Percentiles rank a stretch among this genome's conserved stretches.
Evolutionary conservation across 179 eudicot genomes (phyloP).

Genomic region (Beta lomatogona): DNA sequence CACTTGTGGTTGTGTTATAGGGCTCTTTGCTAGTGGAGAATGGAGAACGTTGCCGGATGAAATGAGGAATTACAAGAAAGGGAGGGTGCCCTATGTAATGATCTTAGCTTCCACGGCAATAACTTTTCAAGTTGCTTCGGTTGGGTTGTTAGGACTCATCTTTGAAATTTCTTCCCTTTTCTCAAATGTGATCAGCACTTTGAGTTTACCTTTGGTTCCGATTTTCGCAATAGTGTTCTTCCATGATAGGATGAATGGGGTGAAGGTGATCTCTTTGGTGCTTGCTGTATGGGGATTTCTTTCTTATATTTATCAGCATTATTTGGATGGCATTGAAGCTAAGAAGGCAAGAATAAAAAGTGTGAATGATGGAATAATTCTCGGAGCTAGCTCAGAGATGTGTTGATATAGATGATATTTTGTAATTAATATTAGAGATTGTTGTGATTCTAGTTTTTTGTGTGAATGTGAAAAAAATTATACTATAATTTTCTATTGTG

Average conservation of each 20-base stretch:
- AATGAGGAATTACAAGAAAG: constrained; percentile 46
- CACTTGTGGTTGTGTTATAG: constrained; percentile 38
- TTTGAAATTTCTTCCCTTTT: constrained; percentile 76
- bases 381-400: constrained; percentile 8
- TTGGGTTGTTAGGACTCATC: constrained; percentile 59
- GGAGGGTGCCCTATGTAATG: constrained; percentile 57
- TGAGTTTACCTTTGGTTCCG: constrained; percentile 50
- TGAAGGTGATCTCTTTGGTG: constrained; percentile 50
- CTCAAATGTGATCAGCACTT: constrained; percentile 48
- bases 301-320: constrained; percentile 59
- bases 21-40: constrained; percentile 63
- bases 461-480: too few species aligned
- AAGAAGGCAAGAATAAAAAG: background rate
- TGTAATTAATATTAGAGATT: background rate
- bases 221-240: constrained; percentile 44
- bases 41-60: constrained; percentile 54
- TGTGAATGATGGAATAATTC: background rate
- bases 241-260: constrained; percentile 54
- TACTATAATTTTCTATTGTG: too few species aligned
- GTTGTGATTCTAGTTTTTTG: too few species aligned
- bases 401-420: background rate
- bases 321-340: constrained; percentile 34
- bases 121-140: constrained; percentile 51
- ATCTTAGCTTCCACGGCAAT: constrained; percentile 52
- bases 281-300: constrained; percentile 54